Conservation (phyloP, 768 basidiomycete species). For the Gymnopilus dilepis region DNA sequence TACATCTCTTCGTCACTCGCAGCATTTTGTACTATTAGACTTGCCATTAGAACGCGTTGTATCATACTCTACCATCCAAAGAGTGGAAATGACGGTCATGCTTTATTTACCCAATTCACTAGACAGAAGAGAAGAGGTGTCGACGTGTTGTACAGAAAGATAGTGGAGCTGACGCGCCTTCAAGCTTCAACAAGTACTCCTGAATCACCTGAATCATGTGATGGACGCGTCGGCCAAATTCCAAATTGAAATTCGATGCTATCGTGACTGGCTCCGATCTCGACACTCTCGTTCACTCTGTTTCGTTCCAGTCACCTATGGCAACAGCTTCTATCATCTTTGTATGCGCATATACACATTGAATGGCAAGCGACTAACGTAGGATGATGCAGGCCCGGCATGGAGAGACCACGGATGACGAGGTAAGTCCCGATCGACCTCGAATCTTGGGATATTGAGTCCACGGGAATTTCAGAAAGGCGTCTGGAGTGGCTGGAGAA, state of each 20-base stretch:
- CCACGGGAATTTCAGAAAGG: constrained; percentile 21
- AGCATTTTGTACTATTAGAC: background rate
- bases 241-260: constrained; percentile 9
- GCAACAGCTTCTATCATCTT: constrained; percentile 46
- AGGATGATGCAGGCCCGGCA: constrained; percentile 62
- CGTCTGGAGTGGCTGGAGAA: constrained; percentile 79
- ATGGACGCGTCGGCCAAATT: background rate
- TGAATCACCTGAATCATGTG: constrained; percentile 21
- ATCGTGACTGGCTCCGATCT: no score
- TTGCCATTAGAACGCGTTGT: background rate
- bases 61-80: background rate
- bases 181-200: background rate
- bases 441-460: background rate
- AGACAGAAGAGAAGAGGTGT: no score
- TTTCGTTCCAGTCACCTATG: constrained; percentile 6
- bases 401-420: constrained; percentile 78
- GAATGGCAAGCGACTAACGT: background rate
- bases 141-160: constrained; percentile 20
- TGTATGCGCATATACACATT: constrained; percentile 31
- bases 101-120: no score
- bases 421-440: constrained; percentile 47
- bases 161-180: constrained; percentile 30
- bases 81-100: constrained; percentile 1
- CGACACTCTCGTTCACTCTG: constrained; percentile 6
- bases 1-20: background rate